phyloP scores from a whole-genome alignment of 192 early-diverging fungal genomes.

The Umbelopsis vinacea region DNA sequence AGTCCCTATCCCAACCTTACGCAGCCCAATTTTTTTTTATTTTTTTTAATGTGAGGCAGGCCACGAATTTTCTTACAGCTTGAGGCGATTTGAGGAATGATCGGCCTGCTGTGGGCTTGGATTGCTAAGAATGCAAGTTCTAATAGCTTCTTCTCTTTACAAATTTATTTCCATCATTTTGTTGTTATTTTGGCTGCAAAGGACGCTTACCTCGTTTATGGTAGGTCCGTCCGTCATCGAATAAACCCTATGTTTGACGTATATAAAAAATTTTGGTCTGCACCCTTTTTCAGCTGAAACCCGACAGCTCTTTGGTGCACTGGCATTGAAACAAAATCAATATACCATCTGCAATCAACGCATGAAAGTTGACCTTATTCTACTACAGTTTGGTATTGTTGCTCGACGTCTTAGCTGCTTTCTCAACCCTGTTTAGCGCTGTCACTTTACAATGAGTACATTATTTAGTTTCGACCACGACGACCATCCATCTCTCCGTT shows the following conservation, averaged over 20 bases:
- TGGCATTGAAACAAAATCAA: not conserved
- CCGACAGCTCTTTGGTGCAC: not conserved
- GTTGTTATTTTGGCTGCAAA: no score
- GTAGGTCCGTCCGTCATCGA: no score
- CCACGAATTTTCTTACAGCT: not conserved
- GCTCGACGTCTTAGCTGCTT: conserved; percentile 15
- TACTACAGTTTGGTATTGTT: conserved; percentile 19
- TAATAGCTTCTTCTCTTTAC: no score
- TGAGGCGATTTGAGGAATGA: not conserved
- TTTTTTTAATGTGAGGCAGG: no score
- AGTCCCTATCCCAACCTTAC: not conserved
- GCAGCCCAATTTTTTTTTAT: not conserved
- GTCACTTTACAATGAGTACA: not conserved
- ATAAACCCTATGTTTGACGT: no score
- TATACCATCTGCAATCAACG: conserved; percentile 15
- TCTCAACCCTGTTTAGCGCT: not conserved
- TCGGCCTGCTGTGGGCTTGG: not conserved
- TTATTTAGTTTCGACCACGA: conserved; percentile 17
- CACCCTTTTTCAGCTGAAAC: no score
- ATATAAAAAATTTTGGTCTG: no score
- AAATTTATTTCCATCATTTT: no score
- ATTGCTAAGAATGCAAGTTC: no score
- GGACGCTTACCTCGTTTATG: no score
- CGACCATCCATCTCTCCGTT: conserved; percentile 8
- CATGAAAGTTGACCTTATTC: conserved; percentile 20